A percentile compares a stretch with the other conserved stretches of the same genome.
phyloP scores from a whole-genome alignment of 345 rosid species.

The Eucalyptus globulus region DNA sequence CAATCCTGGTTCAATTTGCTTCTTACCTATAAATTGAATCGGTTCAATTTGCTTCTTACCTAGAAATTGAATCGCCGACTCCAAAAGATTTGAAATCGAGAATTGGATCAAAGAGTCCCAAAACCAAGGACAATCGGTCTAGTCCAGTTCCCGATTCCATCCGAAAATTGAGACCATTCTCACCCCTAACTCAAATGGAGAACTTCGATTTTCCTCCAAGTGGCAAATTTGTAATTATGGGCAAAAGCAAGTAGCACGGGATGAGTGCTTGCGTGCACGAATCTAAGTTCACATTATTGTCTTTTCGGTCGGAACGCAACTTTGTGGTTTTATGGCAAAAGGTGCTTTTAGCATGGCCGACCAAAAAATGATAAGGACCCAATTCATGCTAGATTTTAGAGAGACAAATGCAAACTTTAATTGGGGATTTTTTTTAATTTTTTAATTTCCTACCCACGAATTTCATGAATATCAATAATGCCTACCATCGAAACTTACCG shows the following conservation, averaged over 20 bases:
- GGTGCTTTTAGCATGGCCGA: neutral
- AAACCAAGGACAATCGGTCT: neutral
- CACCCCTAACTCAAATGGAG: neutral
- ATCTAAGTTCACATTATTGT: neutral
- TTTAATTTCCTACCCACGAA: neutral
- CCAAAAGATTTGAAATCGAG: neutral
- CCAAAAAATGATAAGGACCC: neutral
- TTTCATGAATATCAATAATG: neutral
- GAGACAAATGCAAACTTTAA: neutral
- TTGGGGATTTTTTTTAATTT: neutral
- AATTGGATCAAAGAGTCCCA: neutral
- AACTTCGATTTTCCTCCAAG: neutral
- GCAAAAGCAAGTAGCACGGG: neutral
- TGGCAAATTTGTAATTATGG: neutral
- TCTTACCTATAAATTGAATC: no score
- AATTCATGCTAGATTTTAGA: neutral
- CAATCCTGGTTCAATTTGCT: no score
- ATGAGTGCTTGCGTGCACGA: neutral
- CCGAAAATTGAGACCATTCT: neutral
- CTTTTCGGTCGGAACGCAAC: neutral
- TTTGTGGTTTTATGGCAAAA: neutral
- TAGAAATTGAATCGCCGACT: fast-evolving
- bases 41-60: no score
- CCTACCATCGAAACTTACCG: neutral
- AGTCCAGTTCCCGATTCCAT: fast-evolving